Conservation (phyloP, 2,329 filamentous ascomycete species). For the Xylaria arbuscula region DNA sequence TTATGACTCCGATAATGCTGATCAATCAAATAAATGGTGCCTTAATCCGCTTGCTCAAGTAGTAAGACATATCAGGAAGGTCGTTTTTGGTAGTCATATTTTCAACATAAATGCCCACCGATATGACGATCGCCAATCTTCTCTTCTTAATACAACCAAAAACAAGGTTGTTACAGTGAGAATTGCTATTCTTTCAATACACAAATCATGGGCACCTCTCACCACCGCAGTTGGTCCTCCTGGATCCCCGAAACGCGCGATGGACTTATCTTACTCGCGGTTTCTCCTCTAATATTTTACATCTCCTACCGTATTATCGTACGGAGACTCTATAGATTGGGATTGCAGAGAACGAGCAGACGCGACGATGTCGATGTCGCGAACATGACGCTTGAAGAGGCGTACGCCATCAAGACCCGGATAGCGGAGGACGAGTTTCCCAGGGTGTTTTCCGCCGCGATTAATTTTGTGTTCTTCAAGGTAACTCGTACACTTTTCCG, state of each 20-base stretch:
- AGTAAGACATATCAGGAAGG: slow-evolving; percentile 25
- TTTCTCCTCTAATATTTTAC: slow-evolving; percentile 3
- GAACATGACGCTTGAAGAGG: slow-evolving; percentile 35
- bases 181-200: neutral
- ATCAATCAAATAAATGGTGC: neutral
- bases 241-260: neutral
- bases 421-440: slow-evolving; percentile 34
- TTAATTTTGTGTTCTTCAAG: slow-evolving; percentile 32
- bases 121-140: neutral
- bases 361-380: neutral
- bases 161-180: too few species aligned
- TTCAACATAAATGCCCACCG: neutral
- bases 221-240: neutral
- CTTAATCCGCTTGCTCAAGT: neutral
- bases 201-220: neutral
- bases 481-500: neutral
- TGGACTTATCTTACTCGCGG: slow-evolving; percentile 5
- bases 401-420: slow-evolving; percentile 31
- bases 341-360: neutral
- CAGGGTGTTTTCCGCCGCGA: slow-evolving; percentile 24
- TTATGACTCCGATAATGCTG: neutral
- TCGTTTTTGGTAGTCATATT: slow-evolving; percentile 2
- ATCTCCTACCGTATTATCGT: neutral
- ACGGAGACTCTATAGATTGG: slow-evolving; percentile 4
- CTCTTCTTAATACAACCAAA: neutral